Evolutionary conservation across 2,329 filamentous ascomycete genomes (phyloP), one percentile per base, ranked within the genome.

Genomic region (Fusarium pseudocircinatum): DNA sequence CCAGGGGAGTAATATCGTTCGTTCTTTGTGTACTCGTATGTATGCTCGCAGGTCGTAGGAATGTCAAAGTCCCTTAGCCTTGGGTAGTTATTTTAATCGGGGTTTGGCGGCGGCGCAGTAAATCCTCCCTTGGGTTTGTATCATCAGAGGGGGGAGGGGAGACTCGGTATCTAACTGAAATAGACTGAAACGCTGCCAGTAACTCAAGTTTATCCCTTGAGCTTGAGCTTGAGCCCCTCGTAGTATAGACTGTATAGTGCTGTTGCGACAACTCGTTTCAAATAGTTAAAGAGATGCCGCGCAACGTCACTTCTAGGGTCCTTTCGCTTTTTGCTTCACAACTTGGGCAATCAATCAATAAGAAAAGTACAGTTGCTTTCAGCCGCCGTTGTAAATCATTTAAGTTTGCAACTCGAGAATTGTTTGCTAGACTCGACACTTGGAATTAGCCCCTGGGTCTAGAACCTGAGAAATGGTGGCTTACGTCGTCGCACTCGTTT

Each of bases 401-500:
- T 20, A 14, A 22, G 18, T 44, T 43, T 49, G 46, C 28, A 56
- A 28, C 30, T 66, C 46, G 42, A 52, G 49, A 39, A 44, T 52
- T 46, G 34, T 42, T 52, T 52, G 26, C 37, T 52, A 34, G 39
- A 46, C 50, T 52, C 49, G 28, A 53, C 32, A 10, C 12, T 24
- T 34, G 15, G 12, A 53, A 44, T 40, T 70, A 66, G 46, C 52
- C 65, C 66, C 60, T 70, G 43, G 52, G 43, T 30, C 36, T 56
- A 30, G 53, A 54, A 70, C 37, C 37, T 59, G 26, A 70, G 47
- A 65, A 70, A 70, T 69, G 60, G 56, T 69, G 60, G 70, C 70
- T 72, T 69, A 66, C 70, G 70, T 74, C 59, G 66, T 69, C 44
- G 54, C 57, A 43, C 60, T 56, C 63, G 53, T 59, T 70, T 73